These are phyloP conservation scores for Cystobasidiopsis lactophilus DNA, from an alignment of 768 basidiomycete species.

Conservation along the genomic window DNA sequence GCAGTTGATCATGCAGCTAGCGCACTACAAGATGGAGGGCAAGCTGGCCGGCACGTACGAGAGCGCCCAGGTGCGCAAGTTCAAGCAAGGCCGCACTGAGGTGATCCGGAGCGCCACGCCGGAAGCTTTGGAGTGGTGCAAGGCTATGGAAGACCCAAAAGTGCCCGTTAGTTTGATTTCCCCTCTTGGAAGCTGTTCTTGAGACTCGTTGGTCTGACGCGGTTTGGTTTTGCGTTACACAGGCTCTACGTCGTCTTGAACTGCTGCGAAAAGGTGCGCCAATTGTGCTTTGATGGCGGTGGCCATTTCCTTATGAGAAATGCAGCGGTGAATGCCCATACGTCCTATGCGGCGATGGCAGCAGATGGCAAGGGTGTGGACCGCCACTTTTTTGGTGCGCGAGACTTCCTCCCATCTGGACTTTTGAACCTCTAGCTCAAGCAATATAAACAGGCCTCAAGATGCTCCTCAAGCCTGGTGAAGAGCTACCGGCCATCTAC, in stretches of 20 bases:
- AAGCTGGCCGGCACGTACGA: constrained; percentile 41
- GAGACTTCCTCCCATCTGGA: not conserved
- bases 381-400: constrained; percentile 56
- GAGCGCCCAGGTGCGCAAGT: constrained; percentile 81
- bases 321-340: constrained; percentile 51
- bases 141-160: constrained; percentile 54
- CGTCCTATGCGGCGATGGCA: constrained; percentile 72
- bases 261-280: not conserved
- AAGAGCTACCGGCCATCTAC: constrained; percentile 32
- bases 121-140: constrained; percentile 64
- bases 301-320: too few species aligned
- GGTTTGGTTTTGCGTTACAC: too few species aligned
- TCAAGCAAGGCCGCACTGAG: constrained; percentile 73
- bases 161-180: too few species aligned
- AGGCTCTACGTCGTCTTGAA: not conserved
- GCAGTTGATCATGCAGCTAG: constrained; percentile 87
- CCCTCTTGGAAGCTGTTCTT: too few species aligned
- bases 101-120: constrained; percentile 69
- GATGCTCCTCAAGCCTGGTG: constrained; percentile 50
- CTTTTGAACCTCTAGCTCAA: not conserved
- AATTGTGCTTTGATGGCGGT: too few species aligned
- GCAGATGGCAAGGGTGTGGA: constrained; percentile 89
- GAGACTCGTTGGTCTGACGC: too few species aligned
- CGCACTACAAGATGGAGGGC: constrained; percentile 55
- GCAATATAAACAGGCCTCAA: constrained; percentile 35